phyloP scores from a whole-genome alignment of 768 basidiomycete genomes.

The Austroboletus eburneus region DNA sequence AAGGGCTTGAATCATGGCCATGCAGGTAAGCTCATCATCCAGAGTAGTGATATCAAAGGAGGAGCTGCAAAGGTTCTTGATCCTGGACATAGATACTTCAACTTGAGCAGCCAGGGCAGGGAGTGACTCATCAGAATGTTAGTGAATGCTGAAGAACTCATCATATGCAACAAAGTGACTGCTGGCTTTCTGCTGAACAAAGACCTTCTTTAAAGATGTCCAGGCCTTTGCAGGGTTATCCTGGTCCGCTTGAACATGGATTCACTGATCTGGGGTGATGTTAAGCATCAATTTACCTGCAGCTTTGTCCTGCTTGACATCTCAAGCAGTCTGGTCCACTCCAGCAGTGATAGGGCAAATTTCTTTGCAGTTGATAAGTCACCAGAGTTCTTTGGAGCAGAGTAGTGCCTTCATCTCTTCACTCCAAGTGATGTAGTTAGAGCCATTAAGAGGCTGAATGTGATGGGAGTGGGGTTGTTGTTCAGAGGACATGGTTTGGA shows the following conservation, averaged over 20 bases:
- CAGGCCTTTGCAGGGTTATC: too few relatives aligned
- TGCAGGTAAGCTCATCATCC: too few relatives aligned
- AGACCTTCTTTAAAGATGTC: too few relatives aligned
- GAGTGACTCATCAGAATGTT: too few relatives aligned
- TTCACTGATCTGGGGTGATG: background rate
- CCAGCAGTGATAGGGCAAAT: background rate
- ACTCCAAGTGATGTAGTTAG: slow-evolving; percentile 3
- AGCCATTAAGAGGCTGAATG: background rate
- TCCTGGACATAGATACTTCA: slow-evolving; percentile 1
- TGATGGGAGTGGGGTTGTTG: too few relatives aligned
- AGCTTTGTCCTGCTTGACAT: background rate
- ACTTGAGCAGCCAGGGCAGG: background rate
- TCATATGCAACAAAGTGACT: too few relatives aligned
- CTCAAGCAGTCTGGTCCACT: background rate
- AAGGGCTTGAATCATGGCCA: too few relatives aligned
- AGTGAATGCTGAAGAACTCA: too few relatives aligned
- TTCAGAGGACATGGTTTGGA: too few relatives aligned
- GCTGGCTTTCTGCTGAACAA: too few relatives aligned
- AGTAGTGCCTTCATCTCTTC: slow-evolving; percentile 6
- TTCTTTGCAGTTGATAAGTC: background rate
- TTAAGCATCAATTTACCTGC: background rate
- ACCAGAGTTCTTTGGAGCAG: slow-evolving; percentile 5
- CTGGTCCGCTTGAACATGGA: background rate
- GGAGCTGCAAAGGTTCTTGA: slow-evolving; percentile 1
- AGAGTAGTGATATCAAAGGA: background rate